Base-by-base conservation (phyloP, 805 yeast species). In the Isabelozyma rhagii region DNA sequence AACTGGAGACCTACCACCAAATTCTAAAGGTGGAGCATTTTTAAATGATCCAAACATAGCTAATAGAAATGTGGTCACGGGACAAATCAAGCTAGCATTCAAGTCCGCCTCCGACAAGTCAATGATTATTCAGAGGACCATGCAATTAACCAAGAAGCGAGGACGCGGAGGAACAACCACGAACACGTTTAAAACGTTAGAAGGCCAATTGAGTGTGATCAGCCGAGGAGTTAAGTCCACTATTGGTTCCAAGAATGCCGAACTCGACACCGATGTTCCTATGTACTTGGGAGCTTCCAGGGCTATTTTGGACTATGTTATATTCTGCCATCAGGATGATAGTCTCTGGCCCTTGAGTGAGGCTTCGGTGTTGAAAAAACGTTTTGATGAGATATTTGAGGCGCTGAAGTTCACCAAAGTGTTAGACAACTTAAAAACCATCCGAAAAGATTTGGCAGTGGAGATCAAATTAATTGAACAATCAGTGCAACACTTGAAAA, bases 311-410 rank as follows among this genome's bases (percentile, higher is more conserved):
- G 97, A 93, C 56, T 89, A 90, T 63, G 99, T 94, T 41, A 85
- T 93, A 1, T 94, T 94, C 68, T 93, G 99, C 61, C 99, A 94
- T 62, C 99, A 94, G 65, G 99, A 94, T 61, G 99, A 94, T 52
- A 85, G 93, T 58, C 68, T 90, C 28, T 94, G 99, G 99, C 99
- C 99, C 1, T 74, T 94, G 44, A 82, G 92, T 57, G 99, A 94
- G 66, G 96, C 99, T 1, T 78, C 96, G 2, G 79, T 79, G 10
- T 77, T 94, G 63, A 96, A 94, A 68, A 92, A 92, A 68, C 80
- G 93, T 47, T 96, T 94, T 60, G 99, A 94, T 66, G 99, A 94
- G 66, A 93, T 94, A 8, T 94, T 94, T 61, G 97, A 94, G 67
- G 97, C 97, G 0, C 81, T 90, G 56, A 91, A 89, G 64, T 96